phyloP scores from a whole-genome alignment of 2,329 filamentous ascomycete species.

The Laburnicola sp. region DNA sequence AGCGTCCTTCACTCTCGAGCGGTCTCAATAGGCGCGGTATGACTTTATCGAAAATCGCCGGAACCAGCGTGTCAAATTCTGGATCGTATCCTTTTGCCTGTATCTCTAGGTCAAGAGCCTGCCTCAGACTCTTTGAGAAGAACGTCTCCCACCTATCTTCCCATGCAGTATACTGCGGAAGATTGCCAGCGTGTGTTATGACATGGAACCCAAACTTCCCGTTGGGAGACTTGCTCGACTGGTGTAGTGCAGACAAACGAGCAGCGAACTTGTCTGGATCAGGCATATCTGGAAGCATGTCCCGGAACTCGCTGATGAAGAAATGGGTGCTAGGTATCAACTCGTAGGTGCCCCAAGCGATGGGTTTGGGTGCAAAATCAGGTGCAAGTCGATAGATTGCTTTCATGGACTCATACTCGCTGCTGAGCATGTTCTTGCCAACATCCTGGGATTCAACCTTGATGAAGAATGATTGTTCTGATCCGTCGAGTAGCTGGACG shows the following conservation, averaged over 20 bases:
- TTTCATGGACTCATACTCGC: constrained; percentile 13
- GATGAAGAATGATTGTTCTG: constrained; percentile 8
- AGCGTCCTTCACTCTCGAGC: constrained; percentile 48
- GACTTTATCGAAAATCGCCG: constrained; percentile 46
- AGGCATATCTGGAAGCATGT: constrained; percentile 9
- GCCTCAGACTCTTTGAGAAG: constrained; percentile 32
- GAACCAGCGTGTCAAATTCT: constrained; percentile 15
- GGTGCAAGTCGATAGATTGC: constrained; percentile 4
- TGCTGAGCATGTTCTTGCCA: constrained; percentile 9
- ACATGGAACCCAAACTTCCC: constrained; percentile 37
- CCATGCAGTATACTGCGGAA: constrained; percentile 31
- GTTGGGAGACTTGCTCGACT: constrained; percentile 18
- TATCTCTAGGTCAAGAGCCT: constrained; percentile 6
- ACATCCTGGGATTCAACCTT: constrained; percentile 6
- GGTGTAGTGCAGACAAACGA: constrained; percentile 9
- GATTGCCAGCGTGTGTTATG: constrained; percentile 32
- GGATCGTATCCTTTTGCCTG: constrained; percentile 6
- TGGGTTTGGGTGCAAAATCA: constrained; percentile 7
- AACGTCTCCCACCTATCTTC: constrained; percentile 16
- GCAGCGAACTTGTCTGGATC: constrained; percentile 9
- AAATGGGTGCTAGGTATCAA: constrained; percentile 5
- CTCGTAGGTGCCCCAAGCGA: constrained; percentile 13
- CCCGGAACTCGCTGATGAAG: constrained; percentile 10
- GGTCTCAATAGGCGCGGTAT: constrained; percentile 52
- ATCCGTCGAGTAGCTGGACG: constrained; percentile 9